phyloP scores from a whole-genome alignment of 2,329 filamentous ascomycete genomes.

The Didymella sp. region DNA sequence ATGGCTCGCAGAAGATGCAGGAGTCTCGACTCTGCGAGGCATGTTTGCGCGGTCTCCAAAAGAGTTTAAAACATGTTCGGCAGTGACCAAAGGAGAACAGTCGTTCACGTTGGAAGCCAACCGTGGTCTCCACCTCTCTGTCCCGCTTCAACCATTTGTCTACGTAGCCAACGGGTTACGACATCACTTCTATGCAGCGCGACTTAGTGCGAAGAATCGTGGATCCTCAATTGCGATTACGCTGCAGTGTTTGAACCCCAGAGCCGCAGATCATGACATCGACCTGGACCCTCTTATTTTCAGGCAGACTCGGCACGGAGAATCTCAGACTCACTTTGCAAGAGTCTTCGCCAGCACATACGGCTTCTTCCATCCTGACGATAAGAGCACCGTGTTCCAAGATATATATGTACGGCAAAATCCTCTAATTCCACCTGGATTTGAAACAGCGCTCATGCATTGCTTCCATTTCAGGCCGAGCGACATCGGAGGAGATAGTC shows the following conservation, averaged over 20 bases:
- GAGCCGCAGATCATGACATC: neutral
- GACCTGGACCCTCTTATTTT: neutral
- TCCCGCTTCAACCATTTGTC: neutral
- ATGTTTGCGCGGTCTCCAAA: neutral
- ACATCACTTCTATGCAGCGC: neutral
- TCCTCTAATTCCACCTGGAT: neutral
- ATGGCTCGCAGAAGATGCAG: slow-evolving; percentile 1
- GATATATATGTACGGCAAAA: neutral
- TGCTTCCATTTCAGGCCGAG: neutral
- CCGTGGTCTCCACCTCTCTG: neutral
- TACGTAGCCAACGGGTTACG: neutral
- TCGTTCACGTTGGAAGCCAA: neutral
- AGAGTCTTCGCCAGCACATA: neutral
- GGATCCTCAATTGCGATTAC: neutral
- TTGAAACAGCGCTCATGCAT: neutral
- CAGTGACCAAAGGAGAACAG: neutral
- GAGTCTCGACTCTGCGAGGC: neutral
- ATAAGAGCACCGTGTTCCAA: neutral
- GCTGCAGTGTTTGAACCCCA: neutral
- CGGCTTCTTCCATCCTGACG: neutral
- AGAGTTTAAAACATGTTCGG: neutral
- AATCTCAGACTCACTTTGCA: neutral
- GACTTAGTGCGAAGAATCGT: neutral
- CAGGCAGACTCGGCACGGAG: neutral
- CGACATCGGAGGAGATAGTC: neutral